Percentiles rank a stretch among this genome's conserved stretches.
Conservation (phyloP, 2,329 filamentous ascomycete genomes). For the Ascochyta lentis region DNA sequence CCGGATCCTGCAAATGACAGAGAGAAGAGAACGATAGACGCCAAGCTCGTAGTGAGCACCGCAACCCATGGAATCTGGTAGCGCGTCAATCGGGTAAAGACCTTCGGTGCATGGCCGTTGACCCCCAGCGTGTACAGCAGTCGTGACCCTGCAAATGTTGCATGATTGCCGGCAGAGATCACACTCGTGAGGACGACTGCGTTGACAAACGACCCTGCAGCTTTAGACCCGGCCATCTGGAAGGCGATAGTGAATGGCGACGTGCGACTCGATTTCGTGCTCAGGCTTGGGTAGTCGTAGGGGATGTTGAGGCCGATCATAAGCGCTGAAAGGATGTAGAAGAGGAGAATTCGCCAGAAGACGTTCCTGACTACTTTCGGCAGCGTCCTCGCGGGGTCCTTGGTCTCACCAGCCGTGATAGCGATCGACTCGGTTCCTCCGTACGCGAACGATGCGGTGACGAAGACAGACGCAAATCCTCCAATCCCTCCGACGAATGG, state of each 20-base stretch:
- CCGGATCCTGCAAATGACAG: slow-evolving; percentile 52
- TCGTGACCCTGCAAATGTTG: slow-evolving; percentile 62
- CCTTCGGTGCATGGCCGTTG: slow-evolving; percentile 71
- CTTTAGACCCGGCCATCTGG: slow-evolving; percentile 65
- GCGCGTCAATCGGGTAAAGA: slow-evolving; percentile 64
- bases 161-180: slow-evolving; percentile 64
- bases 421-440: slow-evolving; percentile 78
- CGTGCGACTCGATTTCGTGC: slow-evolving; percentile 47
- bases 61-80: slow-evolving; percentile 51
- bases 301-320: slow-evolving; percentile 54
- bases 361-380: slow-evolving; percentile 91
- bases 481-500: slow-evolving; percentile 39
- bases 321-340: slow-evolving; percentile 52
- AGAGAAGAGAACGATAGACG: slow-evolving; percentile 50
- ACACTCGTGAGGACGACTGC: slow-evolving; percentile 68
- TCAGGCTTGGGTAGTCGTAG: slow-evolving; percentile 45
- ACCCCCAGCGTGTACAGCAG: slow-evolving; percentile 60
- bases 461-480: slow-evolving; percentile 73
- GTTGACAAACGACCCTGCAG: slow-evolving; percentile 69
- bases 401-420: slow-evolving; percentile 77
- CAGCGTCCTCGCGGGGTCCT: slow-evolving; percentile 80
- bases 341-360: slow-evolving; percentile 63
- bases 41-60: slow-evolving; percentile 46
- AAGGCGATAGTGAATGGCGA: slow-evolving; percentile 73
- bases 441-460: slow-evolving; percentile 76